Base-by-base conservation (phyloP, 106 monocot species). In the Acanthochlamys bracteata region DNA sequence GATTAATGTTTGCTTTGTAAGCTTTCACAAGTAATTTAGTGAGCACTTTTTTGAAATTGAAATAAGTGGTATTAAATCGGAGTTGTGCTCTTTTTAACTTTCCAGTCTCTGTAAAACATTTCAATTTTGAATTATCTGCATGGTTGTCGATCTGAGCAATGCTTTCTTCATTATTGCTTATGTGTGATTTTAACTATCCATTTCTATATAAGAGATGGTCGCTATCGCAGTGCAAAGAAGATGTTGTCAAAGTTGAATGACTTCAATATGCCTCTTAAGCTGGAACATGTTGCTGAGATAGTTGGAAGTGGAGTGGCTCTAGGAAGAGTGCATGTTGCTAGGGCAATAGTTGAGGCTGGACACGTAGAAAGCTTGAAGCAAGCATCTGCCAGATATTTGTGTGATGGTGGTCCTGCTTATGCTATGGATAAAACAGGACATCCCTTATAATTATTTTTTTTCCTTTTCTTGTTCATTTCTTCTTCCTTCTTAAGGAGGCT, bases 321-420 rank as follows among this genome's bases (percentile, higher is more conserved):
- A 7, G 79, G 79, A 47, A 59, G 79, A 55, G 33, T 79, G n/a
- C 79, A 79, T 70, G 74, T 79, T 26, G 79, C 79, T 61, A 69
- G 74, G 39, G 79, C 74, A 22, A 66, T 79, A 74, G 70, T 79
- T 55, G 79, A 79, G 70, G 79, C 79, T 27, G 74, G 79, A 10
- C 53, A 79, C 61, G 79, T 79, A 6, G 60, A 70, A 55, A 69
- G 70, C 16, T 22, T 74, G 45, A 79, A 70, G 53, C 65, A 74
- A 61, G 79, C 79, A 17, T 79, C 74, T 66, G 66, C 27, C 45
- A 56, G 74, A 45, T 79, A 79, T 69, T 65, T 79, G 12, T 70
- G 54, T 66, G 79, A 79, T 62, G 79, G 70, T 42, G 79, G 79
- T 9, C 79, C 79, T 55, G 79, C 79, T 46, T 79, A 79, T 70